Evolutionary conservation across 2,329 filamentous ascomycete species (phyloP), one percentile per base, ranked within the genome.

Genomic region (Fusarium staphyleae): DNA sequence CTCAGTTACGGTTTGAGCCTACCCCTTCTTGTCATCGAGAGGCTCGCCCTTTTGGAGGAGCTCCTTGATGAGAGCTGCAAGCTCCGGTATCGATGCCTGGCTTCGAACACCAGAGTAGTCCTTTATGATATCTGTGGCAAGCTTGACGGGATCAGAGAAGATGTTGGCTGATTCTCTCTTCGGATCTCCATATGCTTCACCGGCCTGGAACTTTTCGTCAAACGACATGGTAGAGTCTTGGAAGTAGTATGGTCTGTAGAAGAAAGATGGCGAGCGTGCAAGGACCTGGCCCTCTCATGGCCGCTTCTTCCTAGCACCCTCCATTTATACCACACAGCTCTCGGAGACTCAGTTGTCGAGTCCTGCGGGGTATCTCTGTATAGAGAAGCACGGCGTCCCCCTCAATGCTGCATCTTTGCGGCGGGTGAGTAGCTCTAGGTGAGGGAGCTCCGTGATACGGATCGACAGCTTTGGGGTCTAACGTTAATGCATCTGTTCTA

Each of bases 21-120:
- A 75, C 72, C 71, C 70, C 40, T 75, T 78, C 67, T 82, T 86
- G 65, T 89, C 87, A 63, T 89, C 77, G 13, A 84, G 71, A 7
- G 78, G 78, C 34, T 82, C 74, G 3, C 82, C 81, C n/a, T 78
- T 77, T 2, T 65, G 48, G 4, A 49, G 57, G 12, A 74, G 45
- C 28, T 66, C 64, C 14, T 73, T 70, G 35, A 76, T 61, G 22
- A 76, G 68, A 4, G 48, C 63, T 5, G 63, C 58, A 11, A 76
- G 49, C 41, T 76, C 62, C 4, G 60, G 33, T 12, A 64, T 33
- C 18, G 68, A 67, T 1, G 61, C 67, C 46, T 72, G 66, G 35
- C 62, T 64, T 3, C 65, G 57, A 29, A 73, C 43, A 11, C 66
- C 68, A 22, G 48, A 46, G 46, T 57, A 68, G 41, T 74, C 70